Percentiles rank a stretch among this genome's conserved stretches.
Evolutionary conservation across 306 rosid species (phyloP).

Genomic region (Vigna trinervia): DNA sequence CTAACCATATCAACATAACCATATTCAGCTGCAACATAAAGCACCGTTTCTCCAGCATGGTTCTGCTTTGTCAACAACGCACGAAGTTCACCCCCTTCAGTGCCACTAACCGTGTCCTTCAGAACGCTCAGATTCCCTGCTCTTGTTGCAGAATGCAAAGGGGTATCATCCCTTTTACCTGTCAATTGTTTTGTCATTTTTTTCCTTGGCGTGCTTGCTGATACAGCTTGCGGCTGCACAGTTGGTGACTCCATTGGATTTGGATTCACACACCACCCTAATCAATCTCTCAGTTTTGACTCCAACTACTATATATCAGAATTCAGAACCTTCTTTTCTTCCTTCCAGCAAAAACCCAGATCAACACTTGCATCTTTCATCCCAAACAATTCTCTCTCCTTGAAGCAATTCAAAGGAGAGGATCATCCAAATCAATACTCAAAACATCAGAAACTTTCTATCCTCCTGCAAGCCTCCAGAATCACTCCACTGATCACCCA

Average conservation of each 20-base stretch:
- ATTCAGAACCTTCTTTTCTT: constrained; percentile 48
- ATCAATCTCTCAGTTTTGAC: constrained; percentile 27
- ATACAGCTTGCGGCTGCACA: constrained; percentile 51
- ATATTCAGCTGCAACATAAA: constrained; percentile 90
- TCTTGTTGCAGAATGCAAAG: constrained; percentile 80
- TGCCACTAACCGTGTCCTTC: constrained; percentile 54
- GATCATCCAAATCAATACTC: constrained; percentile 35
- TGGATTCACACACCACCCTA: constrained; percentile 31
- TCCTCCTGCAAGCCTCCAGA: constrained; percentile 41
- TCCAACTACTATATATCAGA: constrained; percentile 31
- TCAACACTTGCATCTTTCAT: constrained; percentile 58
- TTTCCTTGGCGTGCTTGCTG: constrained; percentile 58
- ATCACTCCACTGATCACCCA: constrained; percentile 45
- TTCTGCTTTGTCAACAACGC: constrained; percentile 73
- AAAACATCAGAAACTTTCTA: constrained; percentile 9
- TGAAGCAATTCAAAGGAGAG: constrained; percentile 39
- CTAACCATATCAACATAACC: constrained; percentile 84
- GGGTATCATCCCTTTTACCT: constrained; percentile 86
- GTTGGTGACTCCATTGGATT: constrained; percentile 58
- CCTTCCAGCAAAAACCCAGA: constrained; percentile 67
- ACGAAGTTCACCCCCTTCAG: constrained; percentile 57
- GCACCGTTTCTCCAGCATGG: constrained; percentile 88
- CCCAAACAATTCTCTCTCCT: constrained; percentile 43
- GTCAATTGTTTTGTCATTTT: constrained; percentile 93
- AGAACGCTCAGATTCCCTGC: constrained; percentile 64